Percentiles rank a stretch among this genome's conserved stretches.
These are phyloP conservation scores for Pholiota conissans DNA, from an alignment of 768 basidiomycete genomes.

Conservation along the genomic window DNA sequence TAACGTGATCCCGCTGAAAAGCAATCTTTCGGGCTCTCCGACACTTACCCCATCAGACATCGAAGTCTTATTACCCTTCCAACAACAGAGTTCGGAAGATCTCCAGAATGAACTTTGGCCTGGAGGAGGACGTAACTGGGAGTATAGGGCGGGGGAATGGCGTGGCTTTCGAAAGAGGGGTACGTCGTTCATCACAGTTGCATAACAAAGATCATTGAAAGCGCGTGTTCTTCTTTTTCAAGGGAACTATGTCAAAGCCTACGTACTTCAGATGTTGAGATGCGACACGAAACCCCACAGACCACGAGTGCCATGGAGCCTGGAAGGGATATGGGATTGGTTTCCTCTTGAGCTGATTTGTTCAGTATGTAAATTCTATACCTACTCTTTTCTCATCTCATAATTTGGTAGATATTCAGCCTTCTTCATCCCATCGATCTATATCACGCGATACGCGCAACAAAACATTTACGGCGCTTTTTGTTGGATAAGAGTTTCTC, in stretches of 20 bases:
- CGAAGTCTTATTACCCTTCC: too few relatives aligned
- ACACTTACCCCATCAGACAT: too few relatives aligned
- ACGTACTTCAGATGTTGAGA: neutral
- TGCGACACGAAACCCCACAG: neutral
- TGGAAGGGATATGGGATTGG: neutral
- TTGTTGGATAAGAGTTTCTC: constrained; percentile 20
- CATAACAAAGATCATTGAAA: too few relatives aligned
- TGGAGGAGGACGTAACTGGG: neutral
- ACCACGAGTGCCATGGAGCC: neutral
- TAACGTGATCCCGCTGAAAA: too few relatives aligned
- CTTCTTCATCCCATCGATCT: constrained; percentile 35
- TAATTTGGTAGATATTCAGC: constrained; percentile 21
- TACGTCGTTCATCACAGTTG: too few relatives aligned
- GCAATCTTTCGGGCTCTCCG: too few relatives aligned
- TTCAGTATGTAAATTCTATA: neutral
- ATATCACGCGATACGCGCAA: constrained; percentile 28
- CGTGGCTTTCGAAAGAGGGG: neutral
- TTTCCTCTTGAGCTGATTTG: neutral
- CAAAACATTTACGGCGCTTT: constrained; percentile 25
- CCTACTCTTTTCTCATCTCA: too few relatives aligned
- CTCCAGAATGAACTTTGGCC: neutral
- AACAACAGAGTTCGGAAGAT: too few relatives aligned
- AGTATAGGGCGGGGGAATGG: neutral
- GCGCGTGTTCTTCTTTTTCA: neutral
- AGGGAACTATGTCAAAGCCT: neutral